These are phyloP conservation scores for Leishmania gerbilli DNA, from an alignment of 208 protist genomes.

Conservation along the genomic window DNA sequence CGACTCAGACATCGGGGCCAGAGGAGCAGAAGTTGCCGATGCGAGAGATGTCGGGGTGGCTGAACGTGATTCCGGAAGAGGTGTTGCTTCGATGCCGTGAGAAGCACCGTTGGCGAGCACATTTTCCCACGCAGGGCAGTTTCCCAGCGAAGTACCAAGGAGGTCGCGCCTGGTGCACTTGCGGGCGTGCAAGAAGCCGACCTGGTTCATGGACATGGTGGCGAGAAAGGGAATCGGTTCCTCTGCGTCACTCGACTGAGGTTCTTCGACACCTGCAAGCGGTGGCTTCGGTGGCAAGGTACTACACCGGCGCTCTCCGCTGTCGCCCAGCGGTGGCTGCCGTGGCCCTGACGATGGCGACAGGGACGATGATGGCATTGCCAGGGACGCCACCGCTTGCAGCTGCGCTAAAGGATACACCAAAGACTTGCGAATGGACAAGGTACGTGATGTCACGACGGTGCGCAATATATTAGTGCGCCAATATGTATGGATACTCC, in stretches of 20 bases:
- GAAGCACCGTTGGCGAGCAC: background rate
- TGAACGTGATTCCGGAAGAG: background rate
- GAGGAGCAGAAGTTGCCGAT: background rate
- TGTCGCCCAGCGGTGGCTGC: background rate
- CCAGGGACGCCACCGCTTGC: too few species aligned
- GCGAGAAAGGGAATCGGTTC: slow-evolving; percentile 49
- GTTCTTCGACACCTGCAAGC: background rate
- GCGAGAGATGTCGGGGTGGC: background rate
- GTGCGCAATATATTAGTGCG: background rate
- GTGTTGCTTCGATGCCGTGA: background rate
- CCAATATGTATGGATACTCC: background rate
- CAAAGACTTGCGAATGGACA: background rate
- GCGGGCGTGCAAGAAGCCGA: slow-evolving; percentile 12
- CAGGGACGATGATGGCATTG: background rate
- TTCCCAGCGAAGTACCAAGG: background rate
- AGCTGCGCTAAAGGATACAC: background rate
- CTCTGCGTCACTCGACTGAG: slow-evolving; percentile 4
- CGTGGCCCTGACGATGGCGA: background rate
- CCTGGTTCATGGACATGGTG: slow-evolving; percentile 30
- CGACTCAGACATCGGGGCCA: background rate
- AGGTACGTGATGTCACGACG: background rate
- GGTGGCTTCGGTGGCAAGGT: background rate
- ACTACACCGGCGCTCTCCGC: background rate
- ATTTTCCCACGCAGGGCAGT: background rate
- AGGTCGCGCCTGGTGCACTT: background rate